These are phyloP conservation scores for Citrus mangshanensis DNA, from an alignment of 345 rosid species.

Conservation along the genomic window DNA sequence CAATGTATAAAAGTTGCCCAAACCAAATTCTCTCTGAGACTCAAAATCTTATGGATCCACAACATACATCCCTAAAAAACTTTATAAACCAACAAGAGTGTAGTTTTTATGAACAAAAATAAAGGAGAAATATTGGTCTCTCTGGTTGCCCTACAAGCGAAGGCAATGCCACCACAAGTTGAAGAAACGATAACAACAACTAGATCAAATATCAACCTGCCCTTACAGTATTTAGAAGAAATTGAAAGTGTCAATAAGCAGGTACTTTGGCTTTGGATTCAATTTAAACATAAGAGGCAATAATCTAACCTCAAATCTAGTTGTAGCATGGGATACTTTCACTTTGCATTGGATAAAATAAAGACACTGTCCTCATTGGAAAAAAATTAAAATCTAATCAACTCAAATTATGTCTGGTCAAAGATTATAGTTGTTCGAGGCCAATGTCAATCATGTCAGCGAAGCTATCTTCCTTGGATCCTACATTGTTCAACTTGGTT, in stretches of 20 bases:
- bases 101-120: conserved; percentile 13
- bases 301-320: conserved; percentile 72
- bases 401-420: not conserved
- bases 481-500: too few species aligned
- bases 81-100: conserved; percentile 3
- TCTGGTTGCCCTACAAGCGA: conserved; percentile 99
- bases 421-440: not conserved
- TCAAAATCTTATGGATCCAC: conserved; percentile 7
- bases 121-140: conserved; percentile 25
- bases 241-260: conserved; percentile 13
- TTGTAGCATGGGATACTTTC: conserved; percentile 89
- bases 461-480: too few species aligned
- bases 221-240: conserved; percentile 16
- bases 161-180: conserved; percentile 97
- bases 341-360: conserved; percentile 93
- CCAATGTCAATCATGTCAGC: not conserved
- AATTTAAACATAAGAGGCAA: not conserved
- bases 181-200: conserved; percentile 97
- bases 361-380: conserved; percentile 82
- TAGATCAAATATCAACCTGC: conserved; percentile 94
- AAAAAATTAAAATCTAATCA: not conserved
- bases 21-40: not conserved
- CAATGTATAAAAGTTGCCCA: not conserved
- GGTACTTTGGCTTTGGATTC: not conserved
- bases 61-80: not conserved